A percentile compares a stretch with the other conserved stretches of the same genome.
Conservation (phyloP, 176 grass and related monocot species). For the Oryza nivara region DNA sequence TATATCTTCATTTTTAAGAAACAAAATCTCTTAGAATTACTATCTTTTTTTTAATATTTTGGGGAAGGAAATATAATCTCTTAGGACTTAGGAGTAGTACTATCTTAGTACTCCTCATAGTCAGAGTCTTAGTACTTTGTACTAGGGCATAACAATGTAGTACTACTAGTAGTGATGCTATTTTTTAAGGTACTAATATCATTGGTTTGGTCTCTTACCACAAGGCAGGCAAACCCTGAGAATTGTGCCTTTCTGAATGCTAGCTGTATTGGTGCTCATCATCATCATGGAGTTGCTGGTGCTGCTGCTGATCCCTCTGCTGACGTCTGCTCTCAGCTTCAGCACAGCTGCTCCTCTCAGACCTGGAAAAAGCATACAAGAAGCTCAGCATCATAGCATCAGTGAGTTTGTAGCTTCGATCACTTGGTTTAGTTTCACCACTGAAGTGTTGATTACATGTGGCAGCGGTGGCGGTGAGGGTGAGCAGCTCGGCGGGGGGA, state of each 20-base stretch:
- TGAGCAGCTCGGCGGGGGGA: slow-evolving; percentile 63
- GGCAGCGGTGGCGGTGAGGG: slow-evolving; percentile 73
- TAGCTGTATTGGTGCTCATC: slow-evolving; percentile 45
- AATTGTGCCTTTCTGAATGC: slow-evolving; percentile 65
- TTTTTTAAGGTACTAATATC: neutral
- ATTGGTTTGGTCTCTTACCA: slow-evolving; percentile 54
- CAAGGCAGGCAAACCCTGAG: slow-evolving; percentile 64
- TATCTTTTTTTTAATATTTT: too few species aligned
- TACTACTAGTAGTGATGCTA: neutral
- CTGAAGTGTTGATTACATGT: slow-evolving; percentile 55
- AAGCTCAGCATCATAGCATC: neutral
- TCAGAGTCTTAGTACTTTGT: neutral
- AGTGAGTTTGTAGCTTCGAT: neutral
- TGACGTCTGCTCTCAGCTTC: slow-evolving; percentile 61
- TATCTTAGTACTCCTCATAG: neutral
- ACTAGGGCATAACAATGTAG: neutral
- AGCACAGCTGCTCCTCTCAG: slow-evolving; percentile 73
- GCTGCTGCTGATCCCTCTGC: slow-evolving; percentile 20
- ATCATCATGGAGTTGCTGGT: slow-evolving; percentile 38
- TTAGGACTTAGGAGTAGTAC: neutral
- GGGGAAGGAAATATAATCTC: neutral
- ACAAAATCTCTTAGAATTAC: too few species aligned
- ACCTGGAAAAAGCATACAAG: slow-evolving; percentile 34
- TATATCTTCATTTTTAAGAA: neutral
- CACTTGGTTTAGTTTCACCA: neutral